A percentile compares a stretch with the other conserved stretches of the same genome.
Conservation (phyloP, 371 early-diverging fungal genomes). For the Mucor irregularis region DNA sequence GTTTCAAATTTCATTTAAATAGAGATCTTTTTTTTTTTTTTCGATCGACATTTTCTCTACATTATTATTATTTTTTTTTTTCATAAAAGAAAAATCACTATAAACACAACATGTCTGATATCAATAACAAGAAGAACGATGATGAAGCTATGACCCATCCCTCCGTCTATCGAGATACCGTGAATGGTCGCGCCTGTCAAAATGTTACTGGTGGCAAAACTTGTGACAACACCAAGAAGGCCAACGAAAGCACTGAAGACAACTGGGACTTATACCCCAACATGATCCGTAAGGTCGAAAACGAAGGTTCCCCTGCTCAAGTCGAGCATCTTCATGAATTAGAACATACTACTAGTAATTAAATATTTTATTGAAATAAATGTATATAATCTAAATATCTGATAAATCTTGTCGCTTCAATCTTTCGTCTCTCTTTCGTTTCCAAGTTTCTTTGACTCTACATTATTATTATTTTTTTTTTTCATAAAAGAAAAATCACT, state of each 20-base stretch:
- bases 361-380: conserved; percentile 1
- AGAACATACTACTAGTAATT: conserved; percentile 2
- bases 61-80: not conserved
- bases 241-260: not conserved
- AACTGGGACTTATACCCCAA: conserved; percentile 48
- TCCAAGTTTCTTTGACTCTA: not conserved
- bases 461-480: not conserved
- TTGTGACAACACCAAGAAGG: not conserved
- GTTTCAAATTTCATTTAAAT: too few species aligned
- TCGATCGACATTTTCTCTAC: not conserved
- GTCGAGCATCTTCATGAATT: conserved; percentile 20
- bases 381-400: not conserved
- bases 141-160: conserved; percentile 25
- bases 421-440: too few species aligned
- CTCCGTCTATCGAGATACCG: conserved; percentile 16
- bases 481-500: not conserved
- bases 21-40: too few species aligned
- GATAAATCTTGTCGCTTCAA: not conserved
- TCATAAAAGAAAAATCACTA: not conserved
- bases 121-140: conserved; percentile 3
- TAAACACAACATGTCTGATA: conserved; percentile 13
- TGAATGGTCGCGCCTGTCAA: conserved; percentile 6
- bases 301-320: conserved; percentile 60
- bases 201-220: conserved; percentile 5
- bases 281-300: conserved; percentile 40